These are phyloP conservation scores for Colletotrichum kahawae DNA, from an alignment of 2,329 filamentous ascomycete species.

Conservation along the genomic window DNA sequence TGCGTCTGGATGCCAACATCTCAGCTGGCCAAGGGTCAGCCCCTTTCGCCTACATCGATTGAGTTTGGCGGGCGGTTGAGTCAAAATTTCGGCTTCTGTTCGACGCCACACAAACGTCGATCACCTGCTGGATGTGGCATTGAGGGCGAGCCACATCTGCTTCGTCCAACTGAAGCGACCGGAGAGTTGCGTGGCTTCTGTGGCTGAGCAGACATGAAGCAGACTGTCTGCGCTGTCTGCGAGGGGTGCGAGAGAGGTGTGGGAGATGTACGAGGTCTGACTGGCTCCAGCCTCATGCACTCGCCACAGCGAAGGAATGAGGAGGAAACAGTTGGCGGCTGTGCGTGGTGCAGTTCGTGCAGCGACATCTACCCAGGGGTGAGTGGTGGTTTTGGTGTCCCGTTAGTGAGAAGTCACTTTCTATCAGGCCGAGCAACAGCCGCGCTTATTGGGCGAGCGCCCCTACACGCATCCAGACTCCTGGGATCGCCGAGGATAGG, in stretches of 20 bases:
- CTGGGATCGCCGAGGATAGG: conserved; percentile 21
- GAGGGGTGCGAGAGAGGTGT: neutral
- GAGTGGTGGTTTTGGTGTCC: conserved; percentile 3
- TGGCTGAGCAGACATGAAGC: conserved; percentile 3
- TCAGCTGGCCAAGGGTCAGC: conserved; percentile 16
- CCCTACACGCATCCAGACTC: conserved; percentile 18
- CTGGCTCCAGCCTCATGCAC: conserved; percentile 13
- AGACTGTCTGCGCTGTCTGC: neutral
- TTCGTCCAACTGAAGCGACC: neutral
- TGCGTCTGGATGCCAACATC: neutral
- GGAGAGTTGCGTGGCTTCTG: conserved; percentile 1
- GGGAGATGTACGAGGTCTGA: neutral
- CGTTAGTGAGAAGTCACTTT: conserved; percentile 22
- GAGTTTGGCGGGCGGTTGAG: neutral
- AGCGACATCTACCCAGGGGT: conserved; percentile 1
- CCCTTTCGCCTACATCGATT: neutral
- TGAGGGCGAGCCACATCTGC: neutral
- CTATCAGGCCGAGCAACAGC: conserved; percentile 12
- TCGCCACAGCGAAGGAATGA: conserved; percentile 1
- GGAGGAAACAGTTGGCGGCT: neutral
- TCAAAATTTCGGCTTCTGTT: neutral
- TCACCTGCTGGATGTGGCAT: conserved; percentile 1
- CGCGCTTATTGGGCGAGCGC: conserved; percentile 9
- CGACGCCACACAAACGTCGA: neutral
- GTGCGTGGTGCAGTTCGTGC: neutral